Base-by-base conservation (phyloP, 2,329 filamentous ascomycete species). In the Magnaporthiopsis poae region DNA sequence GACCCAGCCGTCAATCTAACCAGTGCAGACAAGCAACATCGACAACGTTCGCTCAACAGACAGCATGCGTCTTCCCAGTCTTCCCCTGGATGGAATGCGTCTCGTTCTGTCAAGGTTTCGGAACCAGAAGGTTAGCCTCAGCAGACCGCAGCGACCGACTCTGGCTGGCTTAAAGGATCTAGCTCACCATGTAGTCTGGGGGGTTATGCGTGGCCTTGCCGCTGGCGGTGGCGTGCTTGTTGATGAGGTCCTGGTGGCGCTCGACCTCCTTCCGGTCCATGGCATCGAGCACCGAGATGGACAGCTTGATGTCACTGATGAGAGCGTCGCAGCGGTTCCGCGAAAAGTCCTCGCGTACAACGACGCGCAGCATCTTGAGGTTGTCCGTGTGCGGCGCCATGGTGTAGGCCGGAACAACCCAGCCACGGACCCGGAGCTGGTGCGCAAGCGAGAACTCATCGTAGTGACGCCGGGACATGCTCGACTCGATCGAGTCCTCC, bases 381-480 rank as follows among this genome's bases (percentile, higher is more conserved):
- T 87, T 81, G 66, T 91, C 82, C 25, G 91, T 92, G 75, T 96
- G 84, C 25, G 93, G 93, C 0, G 94, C 94, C 94, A 97, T 97
- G 59, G 93, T 98, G 79, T 98, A 98, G 0, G 94, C 94, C 0
- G 94, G 94, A 0, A 97, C 91, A 36, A 97, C 90, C 94, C 94
- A 98, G 61, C 91, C 91, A 46, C 92, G 86, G 70, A 91, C 88
- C 65, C 94, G 89, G 33, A 97, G 85, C 77, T 92, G 90, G 75
- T 96, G 92, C 0, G 94, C 93, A 60, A 92, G 79, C 0, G 89
- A 84, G 68, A 92, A 93, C 77, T 93, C 90, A 73, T 92, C 89
- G 72, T 86, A 92, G 65, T 82, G 77, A 33, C 82, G 81, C 39
- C 5, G 13, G 2, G 39, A 18, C 39, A 46, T 56, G 46, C 46